phyloP scores from a whole-genome alignment of 331 rosid genomes.

The Malus hybrid region DNA sequence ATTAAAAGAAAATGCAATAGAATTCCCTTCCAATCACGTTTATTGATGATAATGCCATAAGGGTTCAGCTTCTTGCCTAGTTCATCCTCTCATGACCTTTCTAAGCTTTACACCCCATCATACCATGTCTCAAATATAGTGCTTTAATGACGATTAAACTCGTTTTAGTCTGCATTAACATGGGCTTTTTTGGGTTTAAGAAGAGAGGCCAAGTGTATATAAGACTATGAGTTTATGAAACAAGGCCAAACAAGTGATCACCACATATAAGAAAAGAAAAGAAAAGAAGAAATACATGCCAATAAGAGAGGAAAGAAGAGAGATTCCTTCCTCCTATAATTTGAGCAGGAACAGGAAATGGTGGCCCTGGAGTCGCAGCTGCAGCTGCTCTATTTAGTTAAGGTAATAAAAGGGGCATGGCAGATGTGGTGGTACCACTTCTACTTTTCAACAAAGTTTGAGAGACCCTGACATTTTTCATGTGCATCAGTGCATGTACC shows the following conservation, averaged over 20 bases:
- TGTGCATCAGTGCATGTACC: background rate
- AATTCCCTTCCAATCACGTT: background rate
- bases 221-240: background rate
- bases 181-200: background rate
- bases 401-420: conserved; percentile 13
- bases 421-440: conserved; percentile 5
- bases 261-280: background rate
- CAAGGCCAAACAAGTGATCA: background rate
- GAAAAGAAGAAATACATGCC: background rate
- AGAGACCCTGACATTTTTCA: conserved; percentile 7
- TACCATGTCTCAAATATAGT: no score
- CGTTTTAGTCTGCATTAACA: background rate
- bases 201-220: background rate
- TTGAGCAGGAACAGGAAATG: background rate
- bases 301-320: background rate
- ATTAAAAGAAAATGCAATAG: no score
- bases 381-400: conserved; percentile 4
- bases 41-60: no score
- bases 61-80: background rate
- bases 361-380: background rate
- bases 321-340: background rate
- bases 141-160: background rate
- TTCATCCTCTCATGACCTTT: background rate
- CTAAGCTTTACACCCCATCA: background rate
- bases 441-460: conserved; percentile 16